A percentile compares a stretch with the other conserved stretches of the same genome.
phyloP scores from a whole-genome alignment of 768 basidiomycete species.

The Tulasnella sp. region DNA sequence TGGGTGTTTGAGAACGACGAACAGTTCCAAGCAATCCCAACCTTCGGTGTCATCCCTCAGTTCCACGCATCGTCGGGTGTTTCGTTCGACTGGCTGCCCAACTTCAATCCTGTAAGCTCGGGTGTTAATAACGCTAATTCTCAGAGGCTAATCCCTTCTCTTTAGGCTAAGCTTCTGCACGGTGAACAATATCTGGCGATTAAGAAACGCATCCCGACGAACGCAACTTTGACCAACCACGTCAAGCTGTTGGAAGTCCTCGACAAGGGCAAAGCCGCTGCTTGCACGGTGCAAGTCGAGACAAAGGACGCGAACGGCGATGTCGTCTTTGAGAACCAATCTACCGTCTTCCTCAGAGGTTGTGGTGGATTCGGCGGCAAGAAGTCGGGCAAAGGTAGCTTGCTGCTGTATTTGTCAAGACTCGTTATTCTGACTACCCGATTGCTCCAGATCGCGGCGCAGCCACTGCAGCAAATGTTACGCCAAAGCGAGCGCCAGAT shows the following conservation, averaged over 20 bases:
- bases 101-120: conserved; percentile 67
- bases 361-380: conserved; percentile 95
- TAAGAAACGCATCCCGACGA: conserved; percentile 75
- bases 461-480: conserved; percentile 68
- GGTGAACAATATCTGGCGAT: conserved; percentile 94
- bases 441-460: conserved; percentile 64
- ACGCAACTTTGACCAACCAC: conserved; percentile 64
- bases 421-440: neutral
- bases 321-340: conserved; percentile 83
- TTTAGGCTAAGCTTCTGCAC: conserved; percentile 87
- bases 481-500: conserved; percentile 78
- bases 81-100: conserved; percentile 78
- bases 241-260: conserved; percentile 65
- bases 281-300: conserved; percentile 66
- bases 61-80: conserved; percentile 59
- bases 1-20: conserved; percentile 89
- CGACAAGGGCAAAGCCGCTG: conserved; percentile 89
- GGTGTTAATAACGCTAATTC: neutral
- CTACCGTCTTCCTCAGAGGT: conserved; percentile 85
- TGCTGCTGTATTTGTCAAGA: neutral
- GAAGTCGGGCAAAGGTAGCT: conserved; percentile 63
- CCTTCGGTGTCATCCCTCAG: conserved; percentile 92
- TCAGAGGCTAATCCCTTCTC: neutral
- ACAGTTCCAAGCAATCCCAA: conserved; percentile 75
- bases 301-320: conserved; percentile 79